Percentiles rank a stretch among this genome's conserved stretches.
Evolutionary conservation across 345 rosid genomes (phyloP).

Genomic region (Linum usitatissimum): DNA sequence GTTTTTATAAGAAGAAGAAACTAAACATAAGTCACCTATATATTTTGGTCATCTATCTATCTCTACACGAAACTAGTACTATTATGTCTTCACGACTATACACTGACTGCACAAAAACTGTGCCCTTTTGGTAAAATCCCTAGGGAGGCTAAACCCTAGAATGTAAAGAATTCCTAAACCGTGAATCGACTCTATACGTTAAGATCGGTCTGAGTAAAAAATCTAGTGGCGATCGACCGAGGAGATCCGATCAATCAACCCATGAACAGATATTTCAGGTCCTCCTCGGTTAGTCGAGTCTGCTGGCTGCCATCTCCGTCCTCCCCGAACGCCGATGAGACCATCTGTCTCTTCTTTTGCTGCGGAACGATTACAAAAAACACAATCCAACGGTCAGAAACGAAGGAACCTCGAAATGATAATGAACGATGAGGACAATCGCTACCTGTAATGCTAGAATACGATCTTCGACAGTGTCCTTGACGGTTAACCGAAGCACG

Average conservation of each 20-base stretch:
- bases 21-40: not conserved
- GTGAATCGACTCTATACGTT: not conserved
- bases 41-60: not conserved
- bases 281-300: conserved; percentile 78
- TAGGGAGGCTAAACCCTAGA: not conserved
- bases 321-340: conserved; percentile 91
- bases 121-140: not conserved
- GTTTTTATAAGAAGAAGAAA: not conserved
- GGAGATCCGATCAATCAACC: conserved; percentile 31
- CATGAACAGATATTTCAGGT: conserved; percentile 76
- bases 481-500: conserved; percentile 75
- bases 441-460: conserved; percentile 78
- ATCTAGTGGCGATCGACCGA: conserved; percentile 11
- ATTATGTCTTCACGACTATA: not conserved
- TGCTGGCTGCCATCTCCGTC: conserved; percentile 63
- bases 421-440: no score
- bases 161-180: not conserved
- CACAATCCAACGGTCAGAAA: not conserved
- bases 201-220: not conserved
- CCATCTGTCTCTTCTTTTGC: conserved; percentile 95
- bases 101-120: not conserved
- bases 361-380: conserved; percentile 17
- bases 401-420: not conserved
- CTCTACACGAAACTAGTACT: not conserved
- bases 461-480: conserved; percentile 89